Percentiles rank a stretch among this genome's conserved stretches.
phyloP scores from a whole-genome alignment of 805 yeast species.

The Metschnikowia aberdeeniae region DNA sequence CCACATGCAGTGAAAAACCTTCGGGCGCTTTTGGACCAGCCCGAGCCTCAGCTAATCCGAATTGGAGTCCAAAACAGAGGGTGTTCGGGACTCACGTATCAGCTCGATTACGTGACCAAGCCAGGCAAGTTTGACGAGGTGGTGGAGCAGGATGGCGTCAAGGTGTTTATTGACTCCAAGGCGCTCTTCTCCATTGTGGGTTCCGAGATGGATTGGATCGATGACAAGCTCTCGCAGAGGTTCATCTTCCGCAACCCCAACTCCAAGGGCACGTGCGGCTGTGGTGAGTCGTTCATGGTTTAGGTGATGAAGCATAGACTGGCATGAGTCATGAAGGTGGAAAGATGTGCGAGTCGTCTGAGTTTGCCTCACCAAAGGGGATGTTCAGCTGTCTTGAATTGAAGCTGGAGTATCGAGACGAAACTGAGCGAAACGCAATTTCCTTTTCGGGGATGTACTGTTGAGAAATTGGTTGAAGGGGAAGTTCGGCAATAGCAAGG shows the following conservation, averaged over 20 bases:
- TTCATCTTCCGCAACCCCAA: constrained; percentile 95
- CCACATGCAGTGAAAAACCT: constrained; percentile 75
- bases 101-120: constrained; percentile 80
- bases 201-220: constrained; percentile 97
- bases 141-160: constrained; percentile 90
- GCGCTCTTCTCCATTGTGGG: constrained; percentile 95
- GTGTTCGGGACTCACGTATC: constrained; percentile 91
- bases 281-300: constrained; percentile 99
- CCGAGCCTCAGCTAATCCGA: constrained; percentile 84
- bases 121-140: constrained; percentile 96
- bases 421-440: too few relatives aligned
- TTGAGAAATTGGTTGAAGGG: too few relatives aligned
- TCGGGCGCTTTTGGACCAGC: constrained; percentile 62
- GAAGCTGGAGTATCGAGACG: too few relatives aligned
- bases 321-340: too few relatives aligned
- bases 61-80: constrained; percentile 96
- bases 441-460: too few relatives aligned
- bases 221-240: constrained; percentile 82
- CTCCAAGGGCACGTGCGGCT: constrained; percentile 96
- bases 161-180: constrained; percentile 89
- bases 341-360: too few relatives aligned
- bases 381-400: too few relatives aligned
- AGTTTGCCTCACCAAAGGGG: too few relatives aligned
- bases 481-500: too few relatives aligned
- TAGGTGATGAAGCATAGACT: constrained; percentile 7